These are phyloP conservation scores for Mortierella hygrophila DNA, from an alignment of 192 early-diverging fungal genomes.

Conservation along the genomic window DNA sequence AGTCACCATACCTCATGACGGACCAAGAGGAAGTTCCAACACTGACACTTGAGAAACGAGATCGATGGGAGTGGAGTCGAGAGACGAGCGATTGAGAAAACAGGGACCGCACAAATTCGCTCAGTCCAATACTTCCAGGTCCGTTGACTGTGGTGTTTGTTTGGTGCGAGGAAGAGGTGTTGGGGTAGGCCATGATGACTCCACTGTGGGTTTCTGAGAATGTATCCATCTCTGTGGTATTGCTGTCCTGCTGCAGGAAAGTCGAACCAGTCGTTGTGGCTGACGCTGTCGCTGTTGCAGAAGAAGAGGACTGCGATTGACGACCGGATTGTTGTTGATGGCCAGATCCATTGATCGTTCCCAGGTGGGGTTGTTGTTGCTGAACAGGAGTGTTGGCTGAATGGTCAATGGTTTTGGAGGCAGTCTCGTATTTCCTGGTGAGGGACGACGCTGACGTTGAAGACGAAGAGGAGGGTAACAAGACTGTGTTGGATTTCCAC, in stretches of 20 bases:
- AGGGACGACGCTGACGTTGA: background rate
- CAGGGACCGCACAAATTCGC: constrained; percentile 3
- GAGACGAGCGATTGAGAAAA: constrained; percentile 29
- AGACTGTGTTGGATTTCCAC: background rate
- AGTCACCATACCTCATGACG: constrained; percentile 21
- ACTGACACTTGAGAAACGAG: constrained; percentile 25
- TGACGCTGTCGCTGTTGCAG: background rate
- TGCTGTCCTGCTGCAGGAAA: background rate
- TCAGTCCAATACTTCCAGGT: constrained; percentile 12
- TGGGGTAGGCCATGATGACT: constrained; percentile 37
- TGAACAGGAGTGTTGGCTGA: background rate
- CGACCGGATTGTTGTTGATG: background rate
- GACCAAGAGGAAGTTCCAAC: constrained; percentile 28
- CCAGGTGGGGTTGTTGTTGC: background rate
- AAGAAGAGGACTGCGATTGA: background rate
- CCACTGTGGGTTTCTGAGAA: constrained; percentile 28
- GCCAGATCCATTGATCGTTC: background rate
- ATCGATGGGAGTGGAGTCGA: constrained; percentile 29
- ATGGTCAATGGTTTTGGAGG: background rate
- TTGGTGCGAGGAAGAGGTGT: background rate
- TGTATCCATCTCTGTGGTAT: background rate
- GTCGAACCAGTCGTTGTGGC: background rate
- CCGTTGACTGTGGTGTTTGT: background rate
- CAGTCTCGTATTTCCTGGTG: background rate
- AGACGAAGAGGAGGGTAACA: background rate